Percentiles rank a stretch among this genome's conserved stretches.
phyloP scores from a whole-genome alignment of 495 filamentous ascomycete genomes.

The Apodospora peruviana region DNA sequence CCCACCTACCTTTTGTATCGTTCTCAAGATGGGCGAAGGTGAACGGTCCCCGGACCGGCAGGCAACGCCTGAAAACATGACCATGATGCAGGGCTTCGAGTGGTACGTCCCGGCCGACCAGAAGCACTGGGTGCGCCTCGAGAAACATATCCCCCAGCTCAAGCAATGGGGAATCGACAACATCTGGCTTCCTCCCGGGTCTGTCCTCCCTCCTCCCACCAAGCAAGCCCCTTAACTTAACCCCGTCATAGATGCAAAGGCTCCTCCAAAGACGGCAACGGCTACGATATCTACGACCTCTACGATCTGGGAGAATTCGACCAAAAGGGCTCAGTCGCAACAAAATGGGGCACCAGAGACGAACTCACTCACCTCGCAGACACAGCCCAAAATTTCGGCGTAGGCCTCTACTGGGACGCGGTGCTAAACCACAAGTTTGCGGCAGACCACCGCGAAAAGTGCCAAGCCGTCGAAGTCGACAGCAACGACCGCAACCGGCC shows the following conservation, averaged over 20 bases:
- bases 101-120: slow-evolving; percentile 66
- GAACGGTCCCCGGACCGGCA: not conserved
- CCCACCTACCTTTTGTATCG: too few relatives aligned
- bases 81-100: slow-evolving; percentile 69
- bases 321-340: slow-evolving; percentile 58
- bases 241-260: slow-evolving; percentile 52
- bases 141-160: slow-evolving; percentile 45
- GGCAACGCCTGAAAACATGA: slow-evolving; percentile 41
- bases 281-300: slow-evolving; percentile 74
- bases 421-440: slow-evolving; percentile 74
- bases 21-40: not conserved
- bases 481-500: slow-evolving; percentile 50
- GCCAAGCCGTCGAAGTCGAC: slow-evolving; percentile 57
- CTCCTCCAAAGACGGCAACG: slow-evolving; percentile 55
- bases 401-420: slow-evolving; percentile 67
- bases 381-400: slow-evolving; percentile 44
- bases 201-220: not conserved
- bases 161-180: slow-evolving; percentile 58
- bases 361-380: slow-evolving; percentile 52
- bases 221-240: not conserved
- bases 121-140: slow-evolving; percentile 59
- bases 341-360: slow-evolving; percentile 68
- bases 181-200: slow-evolving; percentile 66
- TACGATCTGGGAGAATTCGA: slow-evolving; percentile 76
- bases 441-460: slow-evolving; percentile 58